Evolutionary conservation across 495 filamentous ascomycete species (phyloP), one percentile per base, ranked within the genome.

Genomic region (Aspergillus cristatus): DNA sequence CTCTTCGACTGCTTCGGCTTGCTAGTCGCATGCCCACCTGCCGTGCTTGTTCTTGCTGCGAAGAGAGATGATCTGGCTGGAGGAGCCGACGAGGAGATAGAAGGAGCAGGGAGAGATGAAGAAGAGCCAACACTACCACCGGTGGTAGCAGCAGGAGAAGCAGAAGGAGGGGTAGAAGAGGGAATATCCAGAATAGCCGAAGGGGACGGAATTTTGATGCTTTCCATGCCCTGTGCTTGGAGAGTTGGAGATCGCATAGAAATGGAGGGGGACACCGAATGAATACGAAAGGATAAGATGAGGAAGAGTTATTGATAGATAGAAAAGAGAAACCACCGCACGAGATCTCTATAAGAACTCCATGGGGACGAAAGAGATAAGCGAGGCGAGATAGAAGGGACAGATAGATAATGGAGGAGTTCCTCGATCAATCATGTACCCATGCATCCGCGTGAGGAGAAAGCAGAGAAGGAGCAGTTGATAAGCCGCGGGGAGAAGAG

Each of bases 1-100:
- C 83, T 87, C 54, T 89, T 89, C 34, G 79, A 82, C 60, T 87
- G 84, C 48, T 86, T 89, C 6, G 77, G 76, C 48, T 83, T 86
- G 20, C 54, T 54, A 40, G 54, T 49, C 34, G 32, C 17, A 43
- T 49, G 48, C 39, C 42, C 51, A n/a, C 57, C 51, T 31, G 20
- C 20, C 20, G 8, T 24, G 8, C 8, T 24, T 24, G 44, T 42
- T 38, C 55, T 51, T 45, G 47, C 57, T 43, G 55, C 58, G 20
- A 53, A 28, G 26, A 45, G 46, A 35, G 61, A 60, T 3, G 28
- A 30, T 30, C 28, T 30, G 25, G 53, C 35, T 40, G 53, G 32
- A 46, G 65, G 40, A 38, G 65, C 45, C 31, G 51, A 32, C 35
- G 45, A 43, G n/a, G 51, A 26, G 13, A 44, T 46, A 17, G 58